Evolutionary conservation across 495 filamentous ascomycete genomes (phyloP), one percentile per base, ranked within the genome.

Genomic region (Bacidia gigantensis): DNA sequence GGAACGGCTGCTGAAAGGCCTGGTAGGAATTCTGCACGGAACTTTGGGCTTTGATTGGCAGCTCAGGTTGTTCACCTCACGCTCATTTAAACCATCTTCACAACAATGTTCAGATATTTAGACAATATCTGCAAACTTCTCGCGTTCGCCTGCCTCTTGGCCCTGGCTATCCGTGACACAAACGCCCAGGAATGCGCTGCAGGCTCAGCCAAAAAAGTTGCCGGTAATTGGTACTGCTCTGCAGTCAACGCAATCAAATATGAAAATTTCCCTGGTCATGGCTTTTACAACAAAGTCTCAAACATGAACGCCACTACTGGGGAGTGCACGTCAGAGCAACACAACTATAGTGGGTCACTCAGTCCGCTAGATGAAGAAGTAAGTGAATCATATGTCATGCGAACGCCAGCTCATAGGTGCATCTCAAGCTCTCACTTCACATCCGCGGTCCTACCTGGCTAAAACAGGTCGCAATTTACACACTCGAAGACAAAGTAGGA

Each of bases 311-410:
- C 65, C 17, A 53, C 59, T 25, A 67, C 64, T 14, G 83, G 83
- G 3, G 53, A 63, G 0, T 87, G 84, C 62, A 51, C 63, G 1
- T 75, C 66, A 49, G 49, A 61, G 21, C 56, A 65, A 21, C 70
- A 66, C 55, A n/a, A 55, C 1, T 85, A 76, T 60, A 69, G 64
- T 9, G 82, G 81, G 10, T 67, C 68, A 14, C 58, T 86, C 38
- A 70, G 81, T 26, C 84, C 84, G 0, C 71, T 84, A 48, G 65
- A 80, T 60, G 80, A 83, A 53, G 80, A 82, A 59, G 84, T 86
- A 64, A 63, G 73, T 67, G 24, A 46, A 11, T 24, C 2, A 14
- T 20, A 17, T 38, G 11, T 10, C 23, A 10, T 26, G 32, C 17
- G 32, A 45, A 35, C 29, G 14, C 45, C 5, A 7, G 51, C 49